Evolutionary conservation across 768 basidiomycete species (phyloP).

Genomic region (Boletus tomentosulus): DNA sequence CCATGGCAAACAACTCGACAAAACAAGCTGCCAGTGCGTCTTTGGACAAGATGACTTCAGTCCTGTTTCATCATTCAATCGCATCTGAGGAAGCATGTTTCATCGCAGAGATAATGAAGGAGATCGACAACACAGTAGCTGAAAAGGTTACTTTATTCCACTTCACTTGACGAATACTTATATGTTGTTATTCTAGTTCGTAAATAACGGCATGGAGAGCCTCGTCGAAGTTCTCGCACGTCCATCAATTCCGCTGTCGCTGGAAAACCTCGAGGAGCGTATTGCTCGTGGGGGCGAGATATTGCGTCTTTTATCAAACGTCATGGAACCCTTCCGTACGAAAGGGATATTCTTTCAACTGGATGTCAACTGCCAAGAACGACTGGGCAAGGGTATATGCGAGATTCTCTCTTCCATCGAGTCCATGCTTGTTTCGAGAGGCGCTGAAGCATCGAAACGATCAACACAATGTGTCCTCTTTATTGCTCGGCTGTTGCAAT

Average conservation of each 20-base stretch:
- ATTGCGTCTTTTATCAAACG: slow-evolving; percentile 62
- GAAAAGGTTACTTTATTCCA: slow-evolving; percentile 47
- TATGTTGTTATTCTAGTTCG: slow-evolving; percentile 44
- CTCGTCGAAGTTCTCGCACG: slow-evolving; percentile 53
- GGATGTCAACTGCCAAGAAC: slow-evolving; percentile 45
- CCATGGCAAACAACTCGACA: slow-evolving; percentile 53
- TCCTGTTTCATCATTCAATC: slow-evolving; percentile 69
- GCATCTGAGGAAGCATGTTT: slow-evolving; percentile 78
- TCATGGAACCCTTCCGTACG: slow-evolving; percentile 60
- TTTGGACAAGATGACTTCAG: slow-evolving; percentile 61
- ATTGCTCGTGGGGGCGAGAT: slow-evolving; percentile 61
- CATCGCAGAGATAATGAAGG: slow-evolving; percentile 76
- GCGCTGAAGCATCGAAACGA: slow-evolving; percentile 20
- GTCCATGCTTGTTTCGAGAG: slow-evolving; percentile 28
- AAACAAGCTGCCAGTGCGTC: slow-evolving; percentile 52
- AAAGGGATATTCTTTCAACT: slow-evolving; percentile 49
- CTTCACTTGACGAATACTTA: background rate
- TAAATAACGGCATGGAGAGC: slow-evolving; percentile 68
- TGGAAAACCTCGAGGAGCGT: slow-evolving; percentile 34
- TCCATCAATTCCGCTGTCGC: slow-evolving; percentile 21
- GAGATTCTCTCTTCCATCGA: slow-evolving; percentile 43
- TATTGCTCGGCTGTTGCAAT: slow-evolving; percentile 66
- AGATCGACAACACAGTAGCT: slow-evolving; percentile 61
- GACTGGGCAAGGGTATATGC: slow-evolving; percentile 48
- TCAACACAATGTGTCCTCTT: slow-evolving; percentile 47